Conservation (phyloP, 1,284 basidiomycete genomes). For the Cutaneotrichosporon sp. region DNA sequence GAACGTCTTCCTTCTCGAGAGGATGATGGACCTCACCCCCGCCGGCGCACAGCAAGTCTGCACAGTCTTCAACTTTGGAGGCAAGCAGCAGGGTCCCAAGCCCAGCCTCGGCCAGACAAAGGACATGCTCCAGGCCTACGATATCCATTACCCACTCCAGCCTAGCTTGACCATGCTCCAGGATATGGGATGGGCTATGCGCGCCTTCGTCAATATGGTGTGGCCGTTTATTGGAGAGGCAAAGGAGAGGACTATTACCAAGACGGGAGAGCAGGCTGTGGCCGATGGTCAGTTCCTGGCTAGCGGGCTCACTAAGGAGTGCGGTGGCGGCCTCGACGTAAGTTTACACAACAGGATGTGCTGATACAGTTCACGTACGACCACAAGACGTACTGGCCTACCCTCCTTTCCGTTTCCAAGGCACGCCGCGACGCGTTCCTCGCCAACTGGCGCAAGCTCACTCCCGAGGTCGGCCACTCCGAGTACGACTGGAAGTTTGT, state of each 20-base stretch:
- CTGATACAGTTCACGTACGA: conserved; percentile 28
- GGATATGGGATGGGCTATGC: conserved; percentile 44
- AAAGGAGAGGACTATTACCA: conserved; percentile 35
- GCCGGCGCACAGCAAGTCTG: conserved; percentile 32
- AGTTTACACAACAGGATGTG: neutral
- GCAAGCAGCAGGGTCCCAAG: conserved; percentile 42
- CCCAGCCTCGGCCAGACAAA: conserved; percentile 33
- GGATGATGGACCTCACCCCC: conserved; percentile 44
- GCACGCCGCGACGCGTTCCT: conserved; percentile 30
- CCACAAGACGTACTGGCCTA: conserved; percentile 41
- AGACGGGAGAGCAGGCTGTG: conserved; percentile 27
- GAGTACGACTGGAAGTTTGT: conserved; percentile 37
- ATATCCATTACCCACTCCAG: conserved; percentile 39
- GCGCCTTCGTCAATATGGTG: conserved; percentile 43
- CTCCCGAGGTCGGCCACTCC: conserved; percentile 30
- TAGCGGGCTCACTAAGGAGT: conserved; percentile 32
- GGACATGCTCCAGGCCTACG: conserved; percentile 32
- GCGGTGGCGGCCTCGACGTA: conserved; percentile 41
- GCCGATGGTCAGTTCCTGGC: conserved; percentile 28
- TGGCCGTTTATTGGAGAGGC: conserved; percentile 49
- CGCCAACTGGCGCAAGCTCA: conserved; percentile 29
- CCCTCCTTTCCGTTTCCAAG: conserved; percentile 31
- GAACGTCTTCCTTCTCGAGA: conserved; percentile 42
- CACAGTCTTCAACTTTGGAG: conserved; percentile 47
- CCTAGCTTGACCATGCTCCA: conserved; percentile 38